A percentile compares a stretch with the other conserved stretches of the same genome.
phyloP scores from a whole-genome alignment of 2,329 filamentous ascomycete genomes.

The Penicillium glabrum region DNA sequence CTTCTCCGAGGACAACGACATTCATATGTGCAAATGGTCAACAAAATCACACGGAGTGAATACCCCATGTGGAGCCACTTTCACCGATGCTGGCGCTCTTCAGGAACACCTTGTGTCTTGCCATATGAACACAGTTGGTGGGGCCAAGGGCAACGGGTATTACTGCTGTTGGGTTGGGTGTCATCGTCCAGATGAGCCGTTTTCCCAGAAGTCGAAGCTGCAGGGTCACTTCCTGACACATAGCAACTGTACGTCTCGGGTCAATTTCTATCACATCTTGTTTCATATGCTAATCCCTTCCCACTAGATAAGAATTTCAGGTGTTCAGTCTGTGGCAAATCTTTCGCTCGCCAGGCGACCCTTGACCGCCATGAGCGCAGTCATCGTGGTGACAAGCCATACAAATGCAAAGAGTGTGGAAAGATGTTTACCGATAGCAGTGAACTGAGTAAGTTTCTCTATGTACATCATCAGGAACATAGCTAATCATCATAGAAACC shows the following conservation, averaged over 20 bases:
- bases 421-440: slow-evolving; percentile 47
- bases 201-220: slow-evolving; percentile 47
- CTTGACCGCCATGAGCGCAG: slow-evolving; percentile 46
- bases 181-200: slow-evolving; percentile 43
- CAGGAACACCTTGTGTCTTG: slow-evolving; percentile 40
- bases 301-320: slow-evolving; percentile 43
- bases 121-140: slow-evolving; percentile 40
- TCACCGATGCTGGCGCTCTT: slow-evolving; percentile 36
- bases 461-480: not conserved
- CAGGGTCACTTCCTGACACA: slow-evolving; percentile 47
- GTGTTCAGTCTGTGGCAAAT: slow-evolving; percentile 43
- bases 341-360: slow-evolving; percentile 45
- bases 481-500: slow-evolving; percentile 39
- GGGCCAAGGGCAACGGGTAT: slow-evolving; percentile 42
- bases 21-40: slow-evolving; percentile 42
- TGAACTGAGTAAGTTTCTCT: slow-evolving; percentile 39
- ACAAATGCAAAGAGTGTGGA: slow-evolving; percentile 41
- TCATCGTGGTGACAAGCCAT: slow-evolving; percentile 46
- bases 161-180: slow-evolving; percentile 47
- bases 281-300: not conserved
- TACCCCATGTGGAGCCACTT: slow-evolving; percentile 35
- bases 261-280: not conserved
- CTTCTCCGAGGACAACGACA: slow-evolving; percentile 30
- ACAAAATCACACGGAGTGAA: slow-evolving; percentile 26
- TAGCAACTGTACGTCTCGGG: slow-evolving; percentile 39